These are phyloP conservation scores for Xenosphaeropsis pyriputrescens DNA, from an alignment of 2,329 filamentous ascomycete genomes.

Conservation along the genomic window DNA sequence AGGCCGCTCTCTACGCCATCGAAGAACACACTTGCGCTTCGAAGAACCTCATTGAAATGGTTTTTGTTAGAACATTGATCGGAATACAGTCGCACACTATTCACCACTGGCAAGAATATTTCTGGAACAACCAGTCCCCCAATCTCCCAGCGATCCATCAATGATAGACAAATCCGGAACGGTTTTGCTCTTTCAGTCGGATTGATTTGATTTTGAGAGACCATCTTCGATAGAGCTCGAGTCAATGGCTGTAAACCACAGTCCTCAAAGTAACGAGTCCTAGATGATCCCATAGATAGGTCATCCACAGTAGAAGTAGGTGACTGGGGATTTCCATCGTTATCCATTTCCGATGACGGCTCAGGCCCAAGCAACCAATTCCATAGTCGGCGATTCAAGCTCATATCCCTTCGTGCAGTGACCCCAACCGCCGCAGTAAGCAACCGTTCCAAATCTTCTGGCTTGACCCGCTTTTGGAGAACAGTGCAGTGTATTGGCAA, in stretches of 20 bases:
- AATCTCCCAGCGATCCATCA: conserved; percentile 98
- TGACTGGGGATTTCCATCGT: conserved; percentile 30
- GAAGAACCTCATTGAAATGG: conserved; percentile 73
- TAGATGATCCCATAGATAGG: conserved; percentile 25
- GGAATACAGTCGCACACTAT: conserved; percentile 66
- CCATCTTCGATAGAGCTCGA: conserved; percentile 62
- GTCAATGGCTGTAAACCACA: conserved; percentile 65
- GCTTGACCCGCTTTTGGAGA: conserved; percentile 58
- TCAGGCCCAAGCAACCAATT: conserved; percentile 85
- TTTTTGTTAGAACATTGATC: conserved; percentile 44
- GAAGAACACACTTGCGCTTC: conserved; percentile 91
- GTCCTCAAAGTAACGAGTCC: conserved; percentile 70
- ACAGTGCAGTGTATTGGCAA: conserved; percentile 73
- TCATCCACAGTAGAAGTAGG: conserved; percentile 17
- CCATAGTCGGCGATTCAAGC: conserved; percentile 88
- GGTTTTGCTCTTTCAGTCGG: conserved; percentile 64
- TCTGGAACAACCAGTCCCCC: conserved; percentile 78
- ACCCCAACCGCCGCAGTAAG: conserved; percentile 76
- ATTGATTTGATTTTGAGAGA: conserved; percentile 35
- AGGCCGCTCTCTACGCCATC: conserved; percentile 90
- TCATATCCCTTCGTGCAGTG: conserved; percentile 87
- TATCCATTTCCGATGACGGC: conserved; percentile 28
- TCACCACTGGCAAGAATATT: conserved; percentile 75
- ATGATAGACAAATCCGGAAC: conserved; percentile 80
- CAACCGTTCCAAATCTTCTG: conserved; percentile 66